phyloP scores from a whole-genome alignment of 2,329 filamentous ascomycete species.

The Arthroderma sp. region DNA sequence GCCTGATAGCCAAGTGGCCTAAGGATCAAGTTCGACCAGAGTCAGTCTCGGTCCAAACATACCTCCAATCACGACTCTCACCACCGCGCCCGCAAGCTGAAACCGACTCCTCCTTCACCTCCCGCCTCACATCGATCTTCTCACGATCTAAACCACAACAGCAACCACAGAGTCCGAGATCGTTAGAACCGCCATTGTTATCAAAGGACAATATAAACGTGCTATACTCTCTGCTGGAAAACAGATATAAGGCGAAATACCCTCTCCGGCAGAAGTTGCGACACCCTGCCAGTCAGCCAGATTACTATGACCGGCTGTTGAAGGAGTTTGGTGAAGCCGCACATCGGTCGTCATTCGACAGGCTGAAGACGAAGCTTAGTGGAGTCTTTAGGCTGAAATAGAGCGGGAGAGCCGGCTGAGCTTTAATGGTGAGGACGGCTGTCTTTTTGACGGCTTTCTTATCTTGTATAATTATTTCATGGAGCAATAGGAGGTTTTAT shows the following conservation, averaged over 20 bases:
- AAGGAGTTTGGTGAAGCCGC: slow-evolving; percentile 44
- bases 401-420: not conserved
- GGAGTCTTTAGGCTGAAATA: slow-evolving; percentile 36
- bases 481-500: not conserved
- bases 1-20: slow-evolving; percentile 36
- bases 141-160: slow-evolving; percentile 6
- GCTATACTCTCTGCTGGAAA: slow-evolving; percentile 48
- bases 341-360: slow-evolving; percentile 35
- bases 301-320: slow-evolving; percentile 42
- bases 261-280: slow-evolving; percentile 38
- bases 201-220: slow-evolving; percentile 39
- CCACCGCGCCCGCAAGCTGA: slow-evolving; percentile 10
- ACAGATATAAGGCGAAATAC: slow-evolving; percentile 43
- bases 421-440: not conserved
- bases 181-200: slow-evolving; percentile 10
- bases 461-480: not conserved
- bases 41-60: slow-evolving; percentile 35
- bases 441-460: not conserved
- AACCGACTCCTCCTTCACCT: slow-evolving; percentile 4
- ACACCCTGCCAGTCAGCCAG: slow-evolving; percentile 39
- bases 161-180: slow-evolving; percentile 6
- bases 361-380: slow-evolving; percentile 36
- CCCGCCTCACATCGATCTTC: slow-evolving; percentile 11
- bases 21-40: slow-evolving; percentile 34
- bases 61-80: slow-evolving; percentile 27